phyloP scores from a whole-genome alignment of 2,329 filamentous ascomycete genomes.

The Paraconiothyrium sp. region DNA sequence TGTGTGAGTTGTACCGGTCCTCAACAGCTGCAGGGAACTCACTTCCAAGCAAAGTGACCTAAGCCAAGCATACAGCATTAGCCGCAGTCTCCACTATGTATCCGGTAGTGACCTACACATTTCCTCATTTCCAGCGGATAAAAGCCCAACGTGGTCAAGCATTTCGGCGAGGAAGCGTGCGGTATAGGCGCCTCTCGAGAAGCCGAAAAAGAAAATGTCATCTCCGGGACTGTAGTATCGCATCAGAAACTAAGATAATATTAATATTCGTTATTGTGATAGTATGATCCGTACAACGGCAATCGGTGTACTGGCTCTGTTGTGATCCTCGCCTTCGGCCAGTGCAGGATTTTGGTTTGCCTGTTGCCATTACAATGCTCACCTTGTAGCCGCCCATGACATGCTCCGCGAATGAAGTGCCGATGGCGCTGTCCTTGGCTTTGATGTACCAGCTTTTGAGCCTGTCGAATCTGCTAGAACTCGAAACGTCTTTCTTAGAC shows the following conservation, averaged over 20 bases:
- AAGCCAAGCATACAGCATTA: slow-evolving; percentile 67
- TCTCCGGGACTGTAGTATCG: slow-evolving; percentile 59
- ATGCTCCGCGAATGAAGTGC: slow-evolving; percentile 78
- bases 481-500: slow-evolving; percentile 59
- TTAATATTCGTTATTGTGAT: background rate
- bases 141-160: slow-evolving; percentile 82
- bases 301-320: too few species aligned
- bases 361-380: background rate
- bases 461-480: slow-evolving; percentile 65
- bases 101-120: background rate
- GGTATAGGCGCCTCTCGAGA: slow-evolving; percentile 62
- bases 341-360: too few species aligned
- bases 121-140: slow-evolving; percentile 59
- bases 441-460: slow-evolving; percentile 74
- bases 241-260: slow-evolving; percentile 57
- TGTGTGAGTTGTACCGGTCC: background rate
- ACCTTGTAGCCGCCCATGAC: slow-evolving; percentile 77
- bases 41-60: slow-evolving; percentile 83
- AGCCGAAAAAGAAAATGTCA: slow-evolving; percentile 60
- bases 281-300: background rate
- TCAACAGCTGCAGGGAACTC: slow-evolving; percentile 11
- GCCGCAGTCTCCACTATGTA: background rate
- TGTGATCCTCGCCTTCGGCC: too few species aligned
- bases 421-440: slow-evolving; percentile 78
- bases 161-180: slow-evolving; percentile 74